These are phyloP conservation scores for Didymella sp. DNA, from an alignment of 2,329 filamentous ascomycete genomes.

Conservation along the genomic window DNA sequence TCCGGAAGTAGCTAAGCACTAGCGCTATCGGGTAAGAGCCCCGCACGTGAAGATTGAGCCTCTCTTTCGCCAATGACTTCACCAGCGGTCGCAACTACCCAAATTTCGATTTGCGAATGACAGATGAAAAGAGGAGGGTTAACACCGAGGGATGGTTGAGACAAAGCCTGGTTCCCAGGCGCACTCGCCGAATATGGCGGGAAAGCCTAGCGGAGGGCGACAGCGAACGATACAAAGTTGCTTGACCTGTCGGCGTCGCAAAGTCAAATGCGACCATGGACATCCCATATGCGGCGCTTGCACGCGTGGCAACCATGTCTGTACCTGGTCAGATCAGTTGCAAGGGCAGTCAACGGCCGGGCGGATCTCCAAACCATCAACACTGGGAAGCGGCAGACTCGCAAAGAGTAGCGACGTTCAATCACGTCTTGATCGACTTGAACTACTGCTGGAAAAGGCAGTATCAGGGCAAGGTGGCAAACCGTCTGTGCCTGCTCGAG, in stretches of 20 bases:
- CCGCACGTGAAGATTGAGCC: constrained; percentile 21
- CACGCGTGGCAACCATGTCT: constrained; percentile 47
- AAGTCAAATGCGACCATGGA: constrained; percentile 50
- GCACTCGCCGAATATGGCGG: constrained; percentile 34
- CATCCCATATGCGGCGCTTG: constrained; percentile 50
- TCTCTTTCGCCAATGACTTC: constrained; percentile 10
- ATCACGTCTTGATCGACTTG: constrained; percentile 47
- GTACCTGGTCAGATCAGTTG: constrained; percentile 44
- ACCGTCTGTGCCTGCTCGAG: constrained; percentile 24
- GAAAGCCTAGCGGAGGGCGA: constrained; percentile 40
- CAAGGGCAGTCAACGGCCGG: constrained; percentile 28
- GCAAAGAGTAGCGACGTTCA: constrained; percentile 45
- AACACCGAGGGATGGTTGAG: constrained; percentile 35
- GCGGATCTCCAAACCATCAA: constrained; percentile 38
- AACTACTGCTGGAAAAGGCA: constrained; percentile 45
- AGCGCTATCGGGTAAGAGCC: constrained; percentile 10
- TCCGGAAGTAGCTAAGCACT: constrained; percentile 7
- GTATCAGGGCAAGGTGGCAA: constrained; percentile 33
- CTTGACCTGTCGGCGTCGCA: constrained; percentile 48
- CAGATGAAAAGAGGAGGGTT: constrained; percentile 17
- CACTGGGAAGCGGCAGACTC: constrained; percentile 24
- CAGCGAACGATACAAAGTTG: constrained; percentile 50
- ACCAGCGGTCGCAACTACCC: constrained; percentile 4
- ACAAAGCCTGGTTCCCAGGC: constrained; percentile 29
- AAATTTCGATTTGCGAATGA: constrained; percentile 8